phyloP scores from a whole-genome alignment of 192 early-diverging fungal genomes.

The Piromyces sp. region DNA sequence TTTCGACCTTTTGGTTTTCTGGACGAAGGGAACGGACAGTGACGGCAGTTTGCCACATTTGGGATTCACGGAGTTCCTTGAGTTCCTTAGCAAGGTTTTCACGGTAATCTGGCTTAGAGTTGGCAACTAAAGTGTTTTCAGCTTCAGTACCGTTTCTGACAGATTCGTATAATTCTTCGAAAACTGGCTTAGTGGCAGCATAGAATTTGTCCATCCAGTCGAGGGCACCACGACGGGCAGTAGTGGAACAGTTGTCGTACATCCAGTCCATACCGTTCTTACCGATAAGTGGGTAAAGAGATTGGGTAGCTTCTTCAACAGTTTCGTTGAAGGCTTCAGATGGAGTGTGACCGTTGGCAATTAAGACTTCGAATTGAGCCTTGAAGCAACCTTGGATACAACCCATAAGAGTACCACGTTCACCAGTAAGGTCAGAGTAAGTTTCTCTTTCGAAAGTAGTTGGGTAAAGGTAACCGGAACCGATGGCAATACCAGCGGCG shows the following conservation, averaged over 20 bases:
- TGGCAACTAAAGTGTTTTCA: constrained; percentile 64
- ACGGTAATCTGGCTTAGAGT: constrained; percentile 81
- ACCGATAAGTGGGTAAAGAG: constrained; percentile 86
- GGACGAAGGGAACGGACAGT: constrained; percentile 77
- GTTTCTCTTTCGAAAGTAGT: constrained; percentile 95
- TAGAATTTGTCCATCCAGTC: constrained; percentile 95
- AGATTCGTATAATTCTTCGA: constrained; percentile 71
- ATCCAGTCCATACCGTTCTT: constrained; percentile 97
- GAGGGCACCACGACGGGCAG: constrained; percentile 84
- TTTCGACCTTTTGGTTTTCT: constrained; percentile 45
- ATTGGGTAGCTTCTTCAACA: constrained; percentile 97
- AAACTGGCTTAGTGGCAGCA: constrained; percentile 80
- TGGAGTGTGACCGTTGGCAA: constrained; percentile 81
- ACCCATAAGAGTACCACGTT: constrained; percentile 96
- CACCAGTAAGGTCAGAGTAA: constrained; percentile 86
- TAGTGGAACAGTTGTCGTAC: constrained; percentile 95
- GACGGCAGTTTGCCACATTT: constrained; percentile 85
- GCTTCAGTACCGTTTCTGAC: constrained; percentile 81
- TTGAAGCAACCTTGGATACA: constrained; percentile 91
- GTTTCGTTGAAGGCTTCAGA: constrained; percentile 99
- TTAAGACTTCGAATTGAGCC: constrained; percentile 91
- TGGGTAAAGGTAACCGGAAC: constrained; percentile 82
- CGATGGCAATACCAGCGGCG: constrained; percentile 82
- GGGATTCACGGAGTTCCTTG: constrained; percentile 64
- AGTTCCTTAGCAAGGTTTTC: constrained; percentile 82